Evolutionary conservation across 2,329 filamentous ascomycete genomes (phyloP).

Genomic region (Colletotrichum sp.): DNA sequence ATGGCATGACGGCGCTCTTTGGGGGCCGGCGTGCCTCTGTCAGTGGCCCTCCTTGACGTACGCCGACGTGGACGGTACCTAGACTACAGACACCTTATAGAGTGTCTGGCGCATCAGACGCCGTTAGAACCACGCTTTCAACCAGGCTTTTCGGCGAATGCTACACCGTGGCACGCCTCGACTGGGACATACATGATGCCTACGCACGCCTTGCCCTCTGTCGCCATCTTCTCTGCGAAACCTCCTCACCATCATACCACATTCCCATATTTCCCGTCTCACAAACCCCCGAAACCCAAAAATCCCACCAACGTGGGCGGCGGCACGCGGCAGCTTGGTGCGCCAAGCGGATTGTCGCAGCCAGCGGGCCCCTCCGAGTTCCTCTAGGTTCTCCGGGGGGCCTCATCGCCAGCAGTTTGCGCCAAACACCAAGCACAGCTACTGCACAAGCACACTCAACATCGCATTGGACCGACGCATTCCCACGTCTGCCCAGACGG

Average conservation of each 20-base stretch:
- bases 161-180: not conserved
- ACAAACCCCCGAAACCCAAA: not conserved
- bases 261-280: not conserved
- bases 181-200: not conserved
- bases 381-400: not conserved
- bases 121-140: not conserved
- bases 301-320: slow-evolving; percentile 8
- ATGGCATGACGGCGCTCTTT: not conserved
- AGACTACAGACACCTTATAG: not conserved
- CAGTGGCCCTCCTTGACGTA: not conserved
- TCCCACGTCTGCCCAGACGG: slow-evolving; percentile 20
- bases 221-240: not conserved
- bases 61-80: not conserved
- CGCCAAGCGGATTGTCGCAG: slow-evolving; percentile 19
- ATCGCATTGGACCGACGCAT: slow-evolving; percentile 1
- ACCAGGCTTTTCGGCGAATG: not conserved
- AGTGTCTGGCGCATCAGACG: not conserved
- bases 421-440: not conserved
- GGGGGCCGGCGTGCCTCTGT: not conserved
- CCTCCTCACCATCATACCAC: slow-evolving; percentile 4
- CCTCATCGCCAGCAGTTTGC: not conserved
- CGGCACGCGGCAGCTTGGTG: not conserved
- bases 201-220: not conserved
- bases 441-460: not conserved
- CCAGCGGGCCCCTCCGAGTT: not conserved